phyloP scores from a whole-genome alignment of 805 yeast species.

The Kazachstania bromeliacearum region DNA sequence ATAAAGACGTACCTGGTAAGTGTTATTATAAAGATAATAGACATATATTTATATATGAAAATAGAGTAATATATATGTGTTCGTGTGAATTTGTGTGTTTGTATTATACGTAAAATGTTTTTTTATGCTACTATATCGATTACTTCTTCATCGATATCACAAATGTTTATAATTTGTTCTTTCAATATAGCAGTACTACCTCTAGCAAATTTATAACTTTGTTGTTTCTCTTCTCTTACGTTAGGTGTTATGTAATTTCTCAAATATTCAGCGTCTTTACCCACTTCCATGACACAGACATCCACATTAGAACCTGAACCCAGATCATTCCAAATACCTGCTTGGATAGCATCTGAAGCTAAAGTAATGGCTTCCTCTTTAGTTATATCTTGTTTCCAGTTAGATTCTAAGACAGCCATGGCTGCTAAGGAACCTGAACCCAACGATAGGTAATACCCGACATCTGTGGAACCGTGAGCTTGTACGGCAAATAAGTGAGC shows the following conservation, averaged over 20 bases:
- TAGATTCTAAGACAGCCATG: conserved; percentile 89
- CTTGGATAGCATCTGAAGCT: conserved; percentile 87
- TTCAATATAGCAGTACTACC: conserved; percentile 89
- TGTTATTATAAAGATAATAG: too few relatives aligned
- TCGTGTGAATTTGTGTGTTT: not conserved
- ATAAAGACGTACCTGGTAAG: too few relatives aligned
- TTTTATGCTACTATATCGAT: conserved; percentile 29
- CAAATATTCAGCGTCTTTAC: conserved; percentile 73
- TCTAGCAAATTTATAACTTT: conserved; percentile 74
- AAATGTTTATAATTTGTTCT: conserved; percentile 53
- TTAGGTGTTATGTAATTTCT: conserved; percentile 91
- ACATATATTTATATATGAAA: too few relatives aligned
- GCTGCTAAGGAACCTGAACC: conserved; percentile 98
- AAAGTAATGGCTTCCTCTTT: conserved; percentile 86
- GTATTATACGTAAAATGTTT: not conserved
- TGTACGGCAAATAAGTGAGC: conserved; percentile 87
- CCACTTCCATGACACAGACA: conserved; percentile 91
- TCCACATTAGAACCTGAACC: conserved; percentile 99
- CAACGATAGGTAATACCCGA: conserved; percentile 83
- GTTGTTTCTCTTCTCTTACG: conserved; percentile 70
- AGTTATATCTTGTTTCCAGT: conserved; percentile 70
- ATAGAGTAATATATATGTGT: too few relatives aligned
- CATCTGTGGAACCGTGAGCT: conserved; percentile 97
- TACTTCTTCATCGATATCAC: conserved; percentile 60
- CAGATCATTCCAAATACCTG: conserved; percentile 98